phyloP scores from a whole-genome alignment of 306 rosid species.

The Luffa acutangula region DNA sequence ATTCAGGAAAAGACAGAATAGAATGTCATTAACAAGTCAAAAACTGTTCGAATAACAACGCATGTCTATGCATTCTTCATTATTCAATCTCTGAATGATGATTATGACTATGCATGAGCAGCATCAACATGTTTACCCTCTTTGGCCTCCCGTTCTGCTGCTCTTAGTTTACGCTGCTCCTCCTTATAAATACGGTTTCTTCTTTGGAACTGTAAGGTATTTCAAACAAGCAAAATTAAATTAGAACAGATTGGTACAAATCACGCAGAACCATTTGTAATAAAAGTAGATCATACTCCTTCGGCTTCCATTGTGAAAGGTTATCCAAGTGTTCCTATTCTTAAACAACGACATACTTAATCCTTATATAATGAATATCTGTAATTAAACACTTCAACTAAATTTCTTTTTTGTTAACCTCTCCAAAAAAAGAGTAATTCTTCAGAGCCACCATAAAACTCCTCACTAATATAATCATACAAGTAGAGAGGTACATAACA shows the following conservation, averaged over 20 bases:
- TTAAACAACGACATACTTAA: neutral
- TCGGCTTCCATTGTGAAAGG: neutral
- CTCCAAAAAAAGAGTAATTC: neutral
- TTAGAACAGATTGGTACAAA: neutral
- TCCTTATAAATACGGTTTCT: conserved; percentile 92
- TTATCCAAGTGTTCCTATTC: neutral
- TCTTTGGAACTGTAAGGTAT: conserved; percentile 50
- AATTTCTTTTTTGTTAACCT: too few relatives aligned
- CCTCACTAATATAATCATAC: neutral
- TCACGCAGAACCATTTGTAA: neutral
- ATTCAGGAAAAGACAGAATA: conserved; percentile 17
- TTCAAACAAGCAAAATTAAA: neutral
- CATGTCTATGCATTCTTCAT: conserved; percentile 26
- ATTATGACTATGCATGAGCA: conserved; percentile 39
- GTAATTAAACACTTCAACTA: neutral
- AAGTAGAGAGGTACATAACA: neutral
- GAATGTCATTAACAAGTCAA: conserved; percentile 27
- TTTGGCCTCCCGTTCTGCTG: conserved; percentile 55
- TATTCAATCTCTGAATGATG: conserved; percentile 24
- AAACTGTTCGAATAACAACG: conserved; percentile 18
- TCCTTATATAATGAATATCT: neutral
- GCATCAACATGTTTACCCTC: conserved; percentile 37
- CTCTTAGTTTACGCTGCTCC: conserved; percentile 86
- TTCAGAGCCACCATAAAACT: neutral
- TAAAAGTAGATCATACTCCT: neutral